These are phyloP conservation scores for Yarrowia sp. DNA, from an alignment of 805 yeast species.

Conservation along the genomic window DNA sequence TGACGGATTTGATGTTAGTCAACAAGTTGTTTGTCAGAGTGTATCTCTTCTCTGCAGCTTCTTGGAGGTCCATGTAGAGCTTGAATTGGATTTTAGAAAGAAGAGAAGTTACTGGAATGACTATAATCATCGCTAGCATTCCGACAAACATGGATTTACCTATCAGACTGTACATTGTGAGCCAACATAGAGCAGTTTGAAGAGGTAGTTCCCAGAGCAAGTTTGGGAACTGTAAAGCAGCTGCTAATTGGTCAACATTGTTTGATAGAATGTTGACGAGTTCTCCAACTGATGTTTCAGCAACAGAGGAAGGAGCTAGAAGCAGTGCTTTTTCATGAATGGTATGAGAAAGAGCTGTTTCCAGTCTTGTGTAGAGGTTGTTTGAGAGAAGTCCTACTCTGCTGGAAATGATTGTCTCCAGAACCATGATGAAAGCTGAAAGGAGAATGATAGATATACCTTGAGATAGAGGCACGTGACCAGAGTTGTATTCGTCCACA, in stretches of 20 bases:
- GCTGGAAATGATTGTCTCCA: neutral
- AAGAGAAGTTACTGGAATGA: neutral
- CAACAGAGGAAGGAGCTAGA: neutral
- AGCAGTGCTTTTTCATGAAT: neutral
- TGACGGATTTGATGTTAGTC: slow-evolving; percentile 1
- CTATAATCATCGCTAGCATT: neutral
- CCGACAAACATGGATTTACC: neutral
- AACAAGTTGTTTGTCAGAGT: neutral
- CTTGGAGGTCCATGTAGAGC: neutral
- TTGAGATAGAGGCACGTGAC: neutral
- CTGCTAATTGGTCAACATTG: neutral
- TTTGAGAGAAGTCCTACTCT: neutral
- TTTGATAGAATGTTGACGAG: neutral
- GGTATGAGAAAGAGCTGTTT: neutral
- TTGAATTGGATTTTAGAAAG: neutral
- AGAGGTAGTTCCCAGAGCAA: neutral
- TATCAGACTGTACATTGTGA: neutral
- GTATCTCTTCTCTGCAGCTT: neutral
- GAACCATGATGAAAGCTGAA: neutral
- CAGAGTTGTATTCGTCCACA: neutral
- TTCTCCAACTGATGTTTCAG: neutral
- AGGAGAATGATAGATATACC: neutral
- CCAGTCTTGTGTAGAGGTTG: too few relatives aligned
- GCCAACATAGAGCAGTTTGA: neutral
- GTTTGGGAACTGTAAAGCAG: neutral